Evolutionary conservation across 305 asterid genomes (phyloP).

Genomic region (Solanum aculeatissimum): DNA sequence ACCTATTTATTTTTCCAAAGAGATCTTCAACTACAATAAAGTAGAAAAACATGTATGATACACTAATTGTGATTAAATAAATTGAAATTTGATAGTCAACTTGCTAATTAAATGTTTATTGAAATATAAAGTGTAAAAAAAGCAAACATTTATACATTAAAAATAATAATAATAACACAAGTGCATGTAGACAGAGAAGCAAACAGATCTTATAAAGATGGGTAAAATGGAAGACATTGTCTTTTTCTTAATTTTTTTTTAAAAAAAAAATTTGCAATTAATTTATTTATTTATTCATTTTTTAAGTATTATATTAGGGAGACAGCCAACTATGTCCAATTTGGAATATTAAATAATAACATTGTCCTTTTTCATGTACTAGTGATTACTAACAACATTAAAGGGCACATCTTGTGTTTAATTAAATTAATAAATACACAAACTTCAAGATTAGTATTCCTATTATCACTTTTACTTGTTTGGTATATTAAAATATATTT

Average conservation of each 20-base stretch:
- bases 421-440: not conserved
- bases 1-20: not conserved
- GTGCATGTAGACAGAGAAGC: constrained; percentile 1
- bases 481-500: too few relatives aligned
- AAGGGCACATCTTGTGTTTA: not conserved
- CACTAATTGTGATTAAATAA: not conserved
- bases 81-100: not conserved
- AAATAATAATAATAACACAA: not conserved
- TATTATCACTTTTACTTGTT: too few relatives aligned
- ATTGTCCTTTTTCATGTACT: not conserved
- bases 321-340: not conserved
- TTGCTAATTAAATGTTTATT: not conserved
- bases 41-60: not conserved
- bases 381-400: not conserved
- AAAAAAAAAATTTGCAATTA: not conserved
- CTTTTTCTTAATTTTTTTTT: not conserved
- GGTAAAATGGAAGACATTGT: constrained; percentile 4
- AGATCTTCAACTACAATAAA: not conserved
- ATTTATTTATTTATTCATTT: too few relatives aligned
- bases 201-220: constrained; percentile 3
- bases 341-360: not conserved
- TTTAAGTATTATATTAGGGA: not conserved
- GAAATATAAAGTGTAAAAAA: not conserved
- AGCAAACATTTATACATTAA: not conserved
- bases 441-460: not conserved